Base-by-base conservation (phyloP, 768 basidiomycete species). In the Termitomyces heimii region DNA sequence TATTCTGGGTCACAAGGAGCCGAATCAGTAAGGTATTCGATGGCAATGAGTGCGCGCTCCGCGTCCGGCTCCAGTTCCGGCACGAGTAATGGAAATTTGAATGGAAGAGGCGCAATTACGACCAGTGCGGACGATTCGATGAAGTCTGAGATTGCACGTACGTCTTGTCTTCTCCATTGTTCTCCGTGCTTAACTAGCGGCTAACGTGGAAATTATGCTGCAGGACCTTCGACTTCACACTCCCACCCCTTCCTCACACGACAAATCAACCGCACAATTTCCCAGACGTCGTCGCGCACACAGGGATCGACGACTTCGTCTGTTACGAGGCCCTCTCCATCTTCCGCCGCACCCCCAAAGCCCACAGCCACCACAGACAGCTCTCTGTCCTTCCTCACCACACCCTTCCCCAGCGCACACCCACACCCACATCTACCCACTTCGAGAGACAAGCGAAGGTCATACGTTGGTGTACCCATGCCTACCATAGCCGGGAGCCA, bases 201-300 rank as follows among this genome's bases (percentile, higher is more conserved):
- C 53, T 50, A 26, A 50, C 13, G 4, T 16, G 3, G 22, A 24
- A n/a, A 35, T 24, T 32, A 35, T 18, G 9, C 9, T 8, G 16
- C 7, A 80, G 81, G 79, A 39, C 81, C 80, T 16, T 82, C 82
- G 14, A 72, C 52, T 34, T 56, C 73, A 0, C 72, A 73, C 26
- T 56, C 73, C 0, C 73, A 73, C 26, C 77, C 83, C 0, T 89
- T 89, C 65, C 73, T 89, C 45, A 76, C 80, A 6, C 80, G 88
- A 2, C 83, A 81, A 13, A 69, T 88, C 56, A 89, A 87, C 64
- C 76, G 87, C 34, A 84, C 87, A 5, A 73, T 80, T 43, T 86
- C 85, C 26, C 77, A 86, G 57, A 81, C 79, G 1, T 88, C 86
- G 1, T 83, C 83, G 16, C 77, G 77, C 44, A 85, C 82, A 1